Percentiles rank a stretch among this genome's conserved stretches.
Conservation (phyloP, 2,329 filamentous ascomycete species). For the Penicillium concentricum region DNA sequence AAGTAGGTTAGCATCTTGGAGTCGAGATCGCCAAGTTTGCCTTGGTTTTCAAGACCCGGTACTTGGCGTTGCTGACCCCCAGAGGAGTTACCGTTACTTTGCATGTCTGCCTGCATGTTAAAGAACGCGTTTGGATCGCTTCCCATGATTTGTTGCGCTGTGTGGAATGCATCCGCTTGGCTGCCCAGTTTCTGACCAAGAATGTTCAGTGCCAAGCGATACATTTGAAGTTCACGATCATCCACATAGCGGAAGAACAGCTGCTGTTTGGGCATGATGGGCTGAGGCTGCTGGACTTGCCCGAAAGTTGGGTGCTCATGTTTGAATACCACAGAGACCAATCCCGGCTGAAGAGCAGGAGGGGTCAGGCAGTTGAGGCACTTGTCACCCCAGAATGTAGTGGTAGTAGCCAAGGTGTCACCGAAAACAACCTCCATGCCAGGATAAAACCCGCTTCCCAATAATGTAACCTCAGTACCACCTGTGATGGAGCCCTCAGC, state of each 20-base stretch:
- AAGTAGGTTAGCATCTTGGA: slow-evolving; percentile 68
- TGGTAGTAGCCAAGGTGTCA: slow-evolving; percentile 65
- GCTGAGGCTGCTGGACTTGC: slow-evolving; percentile 44
- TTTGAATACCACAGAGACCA: slow-evolving; percentile 70
- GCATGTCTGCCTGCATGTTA: slow-evolving; percentile 45
- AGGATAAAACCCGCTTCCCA: slow-evolving; percentile 77
- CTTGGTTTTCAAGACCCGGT: slow-evolving; percentile 44
- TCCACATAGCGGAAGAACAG: slow-evolving; percentile 68
- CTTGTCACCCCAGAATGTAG: slow-evolving; percentile 76
- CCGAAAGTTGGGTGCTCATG: slow-evolving; percentile 52
- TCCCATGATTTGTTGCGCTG: slow-evolving; percentile 50
- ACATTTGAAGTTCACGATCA: slow-evolving; percentile 50
- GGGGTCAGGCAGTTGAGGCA: slow-evolving; percentile 78
- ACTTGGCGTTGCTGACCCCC: slow-evolving; percentile 48
- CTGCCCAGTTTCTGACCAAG: slow-evolving; percentile 48
- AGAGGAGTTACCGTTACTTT: slow-evolving; percentile 31
- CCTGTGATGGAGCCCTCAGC: slow-evolving; percentile 77
- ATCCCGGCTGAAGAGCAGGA: slow-evolving; percentile 64
- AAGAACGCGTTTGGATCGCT: slow-evolving; percentile 49
- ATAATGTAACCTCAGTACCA: slow-evolving; percentile 81
- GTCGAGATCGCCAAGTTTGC: slow-evolving; percentile 58
- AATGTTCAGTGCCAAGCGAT: slow-evolving; percentile 45
- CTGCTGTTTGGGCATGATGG: slow-evolving; percentile 49
- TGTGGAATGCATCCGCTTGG: slow-evolving; percentile 49
- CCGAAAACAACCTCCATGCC: slow-evolving; percentile 85